phyloP scores from a whole-genome alignment of 805 yeast species.

The Suhomyces sp. region DNA sequence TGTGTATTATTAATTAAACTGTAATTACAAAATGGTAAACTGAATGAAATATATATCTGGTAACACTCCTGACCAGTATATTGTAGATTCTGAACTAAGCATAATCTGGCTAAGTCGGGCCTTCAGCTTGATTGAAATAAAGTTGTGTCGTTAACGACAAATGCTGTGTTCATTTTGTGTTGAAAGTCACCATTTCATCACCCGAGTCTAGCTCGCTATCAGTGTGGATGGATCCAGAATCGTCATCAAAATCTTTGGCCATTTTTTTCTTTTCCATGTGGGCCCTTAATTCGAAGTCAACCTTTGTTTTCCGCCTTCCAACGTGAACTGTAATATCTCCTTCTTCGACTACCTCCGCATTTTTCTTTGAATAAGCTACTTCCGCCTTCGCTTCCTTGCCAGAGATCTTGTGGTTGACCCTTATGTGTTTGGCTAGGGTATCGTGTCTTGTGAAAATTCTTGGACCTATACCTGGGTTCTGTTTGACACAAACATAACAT shows the following conservation, averaged over 20 bases:
- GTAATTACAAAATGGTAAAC: no score
- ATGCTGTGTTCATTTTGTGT: no score
- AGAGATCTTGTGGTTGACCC: slow-evolving; percentile 46
- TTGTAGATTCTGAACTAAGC: no score
- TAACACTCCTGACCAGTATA: no score
- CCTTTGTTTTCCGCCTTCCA: slow-evolving; percentile 46
- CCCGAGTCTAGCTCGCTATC: slow-evolving; percentile 15
- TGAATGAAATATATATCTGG: no score
- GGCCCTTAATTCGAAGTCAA: slow-evolving; percentile 45
- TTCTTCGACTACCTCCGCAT: slow-evolving; percentile 49
- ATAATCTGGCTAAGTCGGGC: no score
- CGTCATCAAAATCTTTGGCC: slow-evolving; percentile 15
- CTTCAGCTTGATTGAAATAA: no score
- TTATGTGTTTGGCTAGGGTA: slow-evolving; percentile 87
- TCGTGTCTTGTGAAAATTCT: slow-evolving; percentile 92
- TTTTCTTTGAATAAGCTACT: slow-evolving; percentile 45
- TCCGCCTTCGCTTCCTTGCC: slow-evolving; percentile 49
- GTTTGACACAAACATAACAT: slow-evolving; percentile 83
- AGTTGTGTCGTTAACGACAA: no score
- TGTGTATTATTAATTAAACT: no score
- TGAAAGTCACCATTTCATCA: slow-evolving; percentile 16
- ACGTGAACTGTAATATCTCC: slow-evolving; percentile 48
- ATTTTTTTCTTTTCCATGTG: slow-evolving; percentile 40
- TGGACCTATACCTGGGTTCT: slow-evolving; percentile 51
- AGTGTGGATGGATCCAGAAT: slow-evolving; percentile 11